Evolutionary conservation across 208 protist genomes (phyloP), one percentile per base, ranked within the genome.

Genomic region (Vickermania ingenoplastis): DNA sequence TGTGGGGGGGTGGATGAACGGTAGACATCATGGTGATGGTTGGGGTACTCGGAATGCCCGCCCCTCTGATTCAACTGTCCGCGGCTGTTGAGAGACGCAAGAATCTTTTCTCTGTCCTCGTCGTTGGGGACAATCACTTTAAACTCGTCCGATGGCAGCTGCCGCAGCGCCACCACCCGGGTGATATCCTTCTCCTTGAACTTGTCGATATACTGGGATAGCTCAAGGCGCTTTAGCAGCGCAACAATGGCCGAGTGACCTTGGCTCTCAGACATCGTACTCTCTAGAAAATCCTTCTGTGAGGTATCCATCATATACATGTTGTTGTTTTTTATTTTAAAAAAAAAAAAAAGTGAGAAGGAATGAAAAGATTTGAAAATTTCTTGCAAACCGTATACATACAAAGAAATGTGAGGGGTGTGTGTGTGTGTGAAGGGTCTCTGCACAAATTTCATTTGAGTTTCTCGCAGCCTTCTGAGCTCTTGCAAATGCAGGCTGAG

Each of bases 181-280:
- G 86, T 79, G 36, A 96, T 59, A 25, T 77, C 77, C 71, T 82
- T 82, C 30, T 76, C 75, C 59, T 75, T 67, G 50, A 96, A 91
- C 27, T 67, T 75, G 21, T 77, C 75, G 65, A 91, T 91, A 28
- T 59, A 31, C n/a, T 89, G 75, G 30, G 75, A 28, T 57, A 96
- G 78, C 51, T 81, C 62, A n/a, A 96, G 81, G 30, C 85, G 81
- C 31, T 63, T 67, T 31, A 95, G 71, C 23, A 95, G 64, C n/a
- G 80, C 31, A 22, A 91, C 85, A 63, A 95, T 75, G 51, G 89
- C 69, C 49, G 52, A 53, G 29, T 65, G 30, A 21, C 55, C 55
- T 30, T 31, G 48, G 51, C 0, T 45, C 36, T 45, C 36, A 17
- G 36, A 7, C 36, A 45, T 45, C 17, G 36, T 17, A 17, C 17